Base-by-base conservation (phyloP, 768 basidiomycete genomes). In the Mycena rosella region DNA sequence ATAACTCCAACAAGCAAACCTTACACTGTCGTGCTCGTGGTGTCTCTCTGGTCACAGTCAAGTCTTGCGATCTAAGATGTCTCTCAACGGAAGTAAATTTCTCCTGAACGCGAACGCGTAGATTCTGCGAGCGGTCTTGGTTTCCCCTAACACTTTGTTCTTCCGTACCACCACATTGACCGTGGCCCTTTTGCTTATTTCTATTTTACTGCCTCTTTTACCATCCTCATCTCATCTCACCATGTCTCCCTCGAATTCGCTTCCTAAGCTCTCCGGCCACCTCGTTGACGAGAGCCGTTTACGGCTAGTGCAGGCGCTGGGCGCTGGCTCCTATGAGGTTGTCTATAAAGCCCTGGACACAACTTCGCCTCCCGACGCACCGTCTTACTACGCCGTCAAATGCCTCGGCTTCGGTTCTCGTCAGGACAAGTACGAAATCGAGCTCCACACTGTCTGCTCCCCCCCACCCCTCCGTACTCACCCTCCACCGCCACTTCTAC, bases 401-500 rank as follows among this genome's bases (percentile, higher is more conserved):
- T 88, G 87, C 66, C 77, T 88, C 51, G 76, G 80, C 65, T 82
- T 82, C 68, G 54, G 40, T 10, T 80, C 80, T 1, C 75, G 83
- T 64, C 78, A 76, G 70, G 86, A 88, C 69, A 74, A 3, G 76
- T 40, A n/a, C 22, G 44, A 45, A 13, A 45, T 45, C 22, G 44
- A n/a, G 4, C 44, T 22, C 44, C 44, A 45, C 22, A n/a, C n/a
- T 7, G 22, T 24, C n/a, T n/a, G n/a, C 44, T 22, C n/a, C 44
- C 22, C n/a, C 44, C n/a, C 44, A 45, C 22, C 44, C 20, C 13
- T 24, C n/a, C 42, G n/a, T 65, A 24, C n/a, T 42, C 15, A 32
- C 56, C 32, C 32, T 59, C 34, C 81, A 84, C 71, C 82, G 83
- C 38, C 81, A 84, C 34, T 76, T 89, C 68, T 80, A 84, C 68